Percentiles rank a stretch among this genome's conserved stretches.
Conservation (phyloP, 495 filamentous ascomycete species). For the Neurospora cerealis region DNA sequence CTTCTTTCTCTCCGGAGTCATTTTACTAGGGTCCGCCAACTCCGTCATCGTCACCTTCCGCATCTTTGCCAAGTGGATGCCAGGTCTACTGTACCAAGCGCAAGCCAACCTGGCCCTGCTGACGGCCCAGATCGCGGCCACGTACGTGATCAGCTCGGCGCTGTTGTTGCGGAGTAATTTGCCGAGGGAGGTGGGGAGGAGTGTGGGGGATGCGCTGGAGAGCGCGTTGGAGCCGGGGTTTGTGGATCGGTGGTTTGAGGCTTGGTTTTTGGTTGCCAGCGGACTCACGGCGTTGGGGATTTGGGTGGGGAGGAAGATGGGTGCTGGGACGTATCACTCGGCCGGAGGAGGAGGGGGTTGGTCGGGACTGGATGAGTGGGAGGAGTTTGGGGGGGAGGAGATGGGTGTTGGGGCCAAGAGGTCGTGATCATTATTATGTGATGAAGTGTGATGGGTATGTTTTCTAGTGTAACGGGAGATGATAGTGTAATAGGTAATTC, state of each 20-base stretch:
- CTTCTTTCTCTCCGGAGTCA: conserved; percentile 66
- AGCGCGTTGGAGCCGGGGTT: conserved; percentile 59
- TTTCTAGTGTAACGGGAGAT: not conserved
- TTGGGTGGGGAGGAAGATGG: conserved; percentile 54
- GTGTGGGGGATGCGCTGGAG: conserved; percentile 60
- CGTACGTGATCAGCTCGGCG: conserved; percentile 69
- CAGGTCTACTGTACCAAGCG: conserved; percentile 48
- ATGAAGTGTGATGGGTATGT: not conserved
- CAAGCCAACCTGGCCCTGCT: conserved; percentile 62
- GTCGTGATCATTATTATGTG: conserved; percentile 21
- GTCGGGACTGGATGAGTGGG: conserved; percentile 49
- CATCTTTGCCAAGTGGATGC: conserved; percentile 60
- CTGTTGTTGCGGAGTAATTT: conserved; percentile 64
- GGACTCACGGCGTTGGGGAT: conserved; percentile 54
- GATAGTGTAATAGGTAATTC: not conserved
- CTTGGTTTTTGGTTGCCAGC: conserved; percentile 61
- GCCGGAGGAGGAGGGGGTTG: conserved; percentile 21
- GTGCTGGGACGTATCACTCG: not conserved
- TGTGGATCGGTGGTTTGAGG: conserved; percentile 82
- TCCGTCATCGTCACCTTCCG: conserved; percentile 67
- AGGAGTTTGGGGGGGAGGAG: conserved; percentile 56
- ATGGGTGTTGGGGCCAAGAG: conserved; percentile 50
- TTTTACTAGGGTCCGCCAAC: conserved; percentile 65
- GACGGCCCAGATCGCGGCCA: conserved; percentile 64
- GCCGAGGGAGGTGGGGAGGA: conserved; percentile 58